These are phyloP conservation scores for Lenwebbia sp. DNA, from an alignment of 345 rosid genomes.

Conservation along the genomic window DNA sequence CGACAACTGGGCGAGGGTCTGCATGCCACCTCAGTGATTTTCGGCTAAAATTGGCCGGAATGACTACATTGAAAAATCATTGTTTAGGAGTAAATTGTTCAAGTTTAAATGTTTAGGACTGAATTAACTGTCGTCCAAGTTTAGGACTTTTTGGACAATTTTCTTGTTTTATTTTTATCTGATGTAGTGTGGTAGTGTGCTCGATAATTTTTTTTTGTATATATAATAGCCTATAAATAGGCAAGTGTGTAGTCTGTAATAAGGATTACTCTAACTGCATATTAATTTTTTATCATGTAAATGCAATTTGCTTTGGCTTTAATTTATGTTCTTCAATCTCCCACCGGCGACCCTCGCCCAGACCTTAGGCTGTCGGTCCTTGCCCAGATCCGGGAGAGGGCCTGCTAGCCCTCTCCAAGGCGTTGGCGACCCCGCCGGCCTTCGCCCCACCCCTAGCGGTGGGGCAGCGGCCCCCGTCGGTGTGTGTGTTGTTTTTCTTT, in stretches of 20 bases:
- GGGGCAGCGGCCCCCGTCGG: too few species aligned
- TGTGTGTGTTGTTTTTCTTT: too few species aligned
- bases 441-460: too few species aligned
- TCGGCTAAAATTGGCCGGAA: background rate
- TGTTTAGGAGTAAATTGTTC: too few species aligned
- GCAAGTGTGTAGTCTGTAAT: background rate
- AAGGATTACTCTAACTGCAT: background rate
- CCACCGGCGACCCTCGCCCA: background rate
- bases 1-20: rapidly evolving
- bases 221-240: background rate
- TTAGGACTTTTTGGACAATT: background rate
- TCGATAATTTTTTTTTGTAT: background rate
- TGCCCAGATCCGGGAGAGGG: background rate
- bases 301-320: background rate
- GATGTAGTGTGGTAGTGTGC: background rate
- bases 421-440: too few species aligned
- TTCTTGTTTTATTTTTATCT: background rate
- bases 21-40: rapidly evolving
- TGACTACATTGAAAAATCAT: too few species aligned
- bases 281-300: background rate
- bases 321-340: background rate
- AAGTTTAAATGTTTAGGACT: too few species aligned
- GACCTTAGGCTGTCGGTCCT: too few species aligned
- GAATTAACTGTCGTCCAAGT: background rate
- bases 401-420: too few species aligned